A percentile compares a stretch with the other conserved stretches of the same genome.
These are phyloP conservation scores for Gliomastix tumulicola DNA, from an alignment of 2,329 filamentous ascomycete genomes.

Conservation along the genomic window DNA sequence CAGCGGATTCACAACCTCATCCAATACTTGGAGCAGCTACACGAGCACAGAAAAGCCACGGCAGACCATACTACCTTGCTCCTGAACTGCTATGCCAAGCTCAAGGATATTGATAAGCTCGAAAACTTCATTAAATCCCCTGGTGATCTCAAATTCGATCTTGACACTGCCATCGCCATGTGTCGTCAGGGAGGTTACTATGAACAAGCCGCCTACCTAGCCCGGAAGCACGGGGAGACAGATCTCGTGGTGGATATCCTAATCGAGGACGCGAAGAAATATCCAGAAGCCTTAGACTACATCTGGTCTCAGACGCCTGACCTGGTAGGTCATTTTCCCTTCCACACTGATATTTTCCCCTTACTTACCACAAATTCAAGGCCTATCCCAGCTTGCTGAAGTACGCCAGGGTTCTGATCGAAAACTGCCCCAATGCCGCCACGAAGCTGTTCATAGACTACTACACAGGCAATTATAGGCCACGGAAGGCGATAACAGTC, in stretches of 20 bases:
- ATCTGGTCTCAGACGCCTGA: slow-evolving; percentile 83
- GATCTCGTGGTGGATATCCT: slow-evolving; percentile 92
- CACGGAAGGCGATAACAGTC: slow-evolving; percentile 49
- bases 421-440: slow-evolving; percentile 75
- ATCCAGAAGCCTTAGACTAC: slow-evolving; percentile 80
- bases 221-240: slow-evolving; percentile 88
- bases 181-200: slow-evolving; percentile 95
- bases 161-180: slow-evolving; percentile 96
- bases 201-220: slow-evolving; percentile 92
- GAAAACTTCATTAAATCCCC: slow-evolving; percentile 96
- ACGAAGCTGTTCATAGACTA: slow-evolving; percentile 91
- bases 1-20: slow-evolving; percentile 97
- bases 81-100: slow-evolving; percentile 94
- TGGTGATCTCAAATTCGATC: slow-evolving; percentile 88
- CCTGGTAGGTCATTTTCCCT: slow-evolving; percentile 53
- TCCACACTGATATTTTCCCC: no score
- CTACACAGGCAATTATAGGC: slow-evolving; percentile 78
- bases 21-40: slow-evolving; percentile 91
- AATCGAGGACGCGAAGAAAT: slow-evolving; percentile 90
- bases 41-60: slow-evolving; percentile 88
- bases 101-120: slow-evolving; percentile 94
- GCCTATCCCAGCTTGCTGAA: slow-evolving; percentile 90
- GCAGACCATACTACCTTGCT: slow-evolving; percentile 92
- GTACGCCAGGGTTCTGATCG: slow-evolving; percentile 84
- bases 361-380: no score